Percentiles rank a stretch among this genome's conserved stretches.
phyloP scores from a whole-genome alignment of 2,329 filamentous ascomycete species.

The Pseudogymnoascus sp. region DNA sequence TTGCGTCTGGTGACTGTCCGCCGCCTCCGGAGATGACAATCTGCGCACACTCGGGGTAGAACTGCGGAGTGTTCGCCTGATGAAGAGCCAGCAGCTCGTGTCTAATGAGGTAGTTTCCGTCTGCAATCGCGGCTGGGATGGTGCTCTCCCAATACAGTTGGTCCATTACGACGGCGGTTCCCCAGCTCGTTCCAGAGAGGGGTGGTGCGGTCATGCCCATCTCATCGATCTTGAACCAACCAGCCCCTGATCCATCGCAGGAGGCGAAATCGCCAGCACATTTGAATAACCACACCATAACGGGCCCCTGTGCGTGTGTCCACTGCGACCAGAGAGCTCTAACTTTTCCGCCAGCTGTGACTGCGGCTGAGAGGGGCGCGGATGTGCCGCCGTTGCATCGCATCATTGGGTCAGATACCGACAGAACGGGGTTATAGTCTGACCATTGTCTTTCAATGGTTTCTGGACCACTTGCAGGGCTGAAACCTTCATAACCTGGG shows the following conservation, averaged over 20 bases:
- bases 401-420: conserved; percentile 41
- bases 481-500: conserved; percentile 42
- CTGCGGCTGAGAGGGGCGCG: conserved; percentile 37
- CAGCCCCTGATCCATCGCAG: conserved; percentile 44
- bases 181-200: conserved; percentile 41
- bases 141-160: conserved; percentile 42
- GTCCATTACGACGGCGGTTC: conserved; percentile 38
- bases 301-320: conserved; percentile 51
- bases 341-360: conserved; percentile 41
- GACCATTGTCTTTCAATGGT: conserved; percentile 53
- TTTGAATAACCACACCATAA: conserved; percentile 51
- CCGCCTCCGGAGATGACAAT: conserved; percentile 43
- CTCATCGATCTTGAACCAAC: conserved; percentile 55
- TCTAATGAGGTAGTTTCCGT: conserved; percentile 49
- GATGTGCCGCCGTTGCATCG: conserved; percentile 49
- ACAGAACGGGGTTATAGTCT: conserved; percentile 48
- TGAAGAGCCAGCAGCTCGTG: conserved; percentile 51
- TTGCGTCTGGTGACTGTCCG: conserved; percentile 30
- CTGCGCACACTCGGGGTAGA: conserved; percentile 52
- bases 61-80: conserved; percentile 44
- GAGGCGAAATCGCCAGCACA: conserved; percentile 41
- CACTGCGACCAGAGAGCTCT: conserved; percentile 48
- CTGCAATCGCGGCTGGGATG: conserved; percentile 41
- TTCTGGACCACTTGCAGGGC: conserved; percentile 39
- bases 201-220: conserved; percentile 40